Conservation (phyloP, 768 basidiomycete genomes). For the Fistulinella prunicolor region DNA sequence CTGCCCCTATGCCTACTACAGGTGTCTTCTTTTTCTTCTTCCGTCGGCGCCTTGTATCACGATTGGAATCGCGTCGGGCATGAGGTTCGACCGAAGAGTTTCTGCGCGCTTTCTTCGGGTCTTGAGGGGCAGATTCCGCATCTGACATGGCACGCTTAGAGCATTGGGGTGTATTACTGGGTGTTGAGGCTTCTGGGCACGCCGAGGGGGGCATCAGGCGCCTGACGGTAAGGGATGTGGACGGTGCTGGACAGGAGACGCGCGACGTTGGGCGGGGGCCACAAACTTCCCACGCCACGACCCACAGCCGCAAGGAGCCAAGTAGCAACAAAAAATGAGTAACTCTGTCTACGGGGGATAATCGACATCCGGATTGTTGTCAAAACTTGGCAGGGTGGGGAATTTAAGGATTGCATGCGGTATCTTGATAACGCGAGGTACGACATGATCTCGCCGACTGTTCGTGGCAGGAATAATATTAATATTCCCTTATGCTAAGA, state of each 20-base stretch:
- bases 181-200: constrained; percentile 16
- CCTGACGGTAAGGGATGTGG: neutral
- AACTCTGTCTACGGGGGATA: too few relatives aligned
- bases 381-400: too few relatives aligned
- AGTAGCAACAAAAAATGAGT: too few relatives aligned
- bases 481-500: too few relatives aligned
- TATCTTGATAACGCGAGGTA: too few relatives aligned
- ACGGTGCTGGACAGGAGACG: neutral
- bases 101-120: constrained; percentile 25
- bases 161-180: neutral
- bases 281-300: constrained; percentile 28
- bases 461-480: too few relatives aligned
- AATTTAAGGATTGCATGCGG: too few relatives aligned
- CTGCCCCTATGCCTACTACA: constrained; percentile 10
- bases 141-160: constrained; percentile 27
- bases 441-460: too few relatives aligned
- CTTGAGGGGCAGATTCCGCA: constrained; percentile 16
- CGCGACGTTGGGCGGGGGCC: neutral
- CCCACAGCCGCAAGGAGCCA: too few relatives aligned
- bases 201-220: constrained; percentile 26
- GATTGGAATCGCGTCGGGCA: constrained; percentile 16
- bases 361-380: too few relatives aligned
- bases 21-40: constrained; percentile 30
- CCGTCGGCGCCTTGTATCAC: constrained; percentile 27
- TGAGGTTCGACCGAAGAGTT: constrained; percentile 16